These are phyloP conservation scores for Pleurotus ostreatus DNA, from an alignment of 768 basidiomycete genomes.

Conservation along the genomic window DNA sequence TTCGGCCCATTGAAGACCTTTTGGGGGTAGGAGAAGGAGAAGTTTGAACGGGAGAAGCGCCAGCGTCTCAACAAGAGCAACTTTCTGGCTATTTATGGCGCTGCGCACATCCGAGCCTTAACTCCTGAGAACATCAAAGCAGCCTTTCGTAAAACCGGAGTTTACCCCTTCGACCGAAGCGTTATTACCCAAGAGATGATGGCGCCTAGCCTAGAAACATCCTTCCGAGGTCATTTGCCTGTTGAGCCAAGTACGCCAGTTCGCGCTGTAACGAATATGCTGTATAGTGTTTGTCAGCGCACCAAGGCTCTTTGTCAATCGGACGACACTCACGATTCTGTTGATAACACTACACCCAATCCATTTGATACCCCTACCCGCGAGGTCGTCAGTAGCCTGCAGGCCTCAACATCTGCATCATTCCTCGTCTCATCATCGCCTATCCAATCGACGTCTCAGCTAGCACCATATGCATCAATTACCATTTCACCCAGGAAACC, in stretches of 20 bases:
- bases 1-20: constrained; percentile 13
- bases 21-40: constrained; percentile 13
- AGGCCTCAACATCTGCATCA: constrained; percentile 6
- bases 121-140: constrained; percentile 11
- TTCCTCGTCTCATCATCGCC: constrained; percentile 5
- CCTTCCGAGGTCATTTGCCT: constrained; percentile 12
- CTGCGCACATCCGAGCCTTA: constrained; percentile 11
- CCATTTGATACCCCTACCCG: not conserved
- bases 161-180: constrained; percentile 17
- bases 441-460: not conserved
- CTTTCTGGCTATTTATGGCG: constrained; percentile 20
- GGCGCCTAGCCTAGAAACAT: constrained; percentile 20
- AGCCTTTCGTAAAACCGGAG: constrained; percentile 19
- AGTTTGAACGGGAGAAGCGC: constrained; percentile 12
- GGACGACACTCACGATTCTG: not conserved
- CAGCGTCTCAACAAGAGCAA: constrained; percentile 22
- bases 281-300: constrained; percentile 3
- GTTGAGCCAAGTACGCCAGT: constrained; percentile 21
- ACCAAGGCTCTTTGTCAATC: not conserved
- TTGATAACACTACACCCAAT: not conserved
- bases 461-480: not conserved
- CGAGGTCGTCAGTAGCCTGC: not conserved
- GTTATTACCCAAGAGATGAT: constrained; percentile 20
- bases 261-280: constrained; percentile 14
- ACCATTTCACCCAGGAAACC: not conserved